Evolutionary conservation across 2,329 filamentous ascomycete genomes (phyloP).

Genomic region (Neopestalotiopsis sp.): DNA sequence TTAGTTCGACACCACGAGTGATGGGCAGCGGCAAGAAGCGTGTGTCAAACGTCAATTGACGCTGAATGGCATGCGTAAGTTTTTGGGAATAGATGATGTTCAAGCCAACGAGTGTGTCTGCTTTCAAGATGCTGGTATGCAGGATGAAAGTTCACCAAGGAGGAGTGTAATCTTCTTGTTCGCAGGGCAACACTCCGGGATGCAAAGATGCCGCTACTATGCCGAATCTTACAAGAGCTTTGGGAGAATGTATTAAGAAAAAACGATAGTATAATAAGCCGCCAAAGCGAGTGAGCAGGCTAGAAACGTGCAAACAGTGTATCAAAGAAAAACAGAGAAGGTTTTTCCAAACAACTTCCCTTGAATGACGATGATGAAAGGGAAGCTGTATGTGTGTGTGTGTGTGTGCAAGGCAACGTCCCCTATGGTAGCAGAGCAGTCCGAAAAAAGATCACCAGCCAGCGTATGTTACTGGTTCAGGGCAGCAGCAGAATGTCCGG

Average conservation of each 20-base stretch:
- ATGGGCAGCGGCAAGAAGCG: neutral
- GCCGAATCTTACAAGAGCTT: slow-evolving; percentile 18
- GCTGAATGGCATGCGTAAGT: neutral
- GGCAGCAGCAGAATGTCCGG: slow-evolving; percentile 17
- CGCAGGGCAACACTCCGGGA: slow-evolving; percentile 18
- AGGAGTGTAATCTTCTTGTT: slow-evolving; percentile 12
- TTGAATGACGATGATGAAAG: slow-evolving; percentile 11
- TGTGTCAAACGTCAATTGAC: neutral
- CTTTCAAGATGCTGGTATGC: slow-evolving; percentile 4
- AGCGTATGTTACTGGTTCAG: neutral
- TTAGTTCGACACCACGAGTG: neutral
- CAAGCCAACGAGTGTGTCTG: neutral
- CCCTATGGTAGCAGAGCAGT: slow-evolving; percentile 18
- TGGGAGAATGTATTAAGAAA: slow-evolving; percentile 32
- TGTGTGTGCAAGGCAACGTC: slow-evolving; percentile 1
- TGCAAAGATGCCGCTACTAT: slow-evolving; percentile 14
- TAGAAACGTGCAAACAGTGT: slow-evolving; percentile 15
- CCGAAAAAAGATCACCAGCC: slow-evolving; percentile 22
- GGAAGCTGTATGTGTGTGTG: neutral
- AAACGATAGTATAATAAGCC: slow-evolving; percentile 44
- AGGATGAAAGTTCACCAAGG: slow-evolving; percentile 9
- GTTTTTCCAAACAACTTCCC: slow-evolving; percentile 7
- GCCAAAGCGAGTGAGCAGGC: slow-evolving; percentile 65
- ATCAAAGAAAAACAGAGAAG: slow-evolving; percentile 25
- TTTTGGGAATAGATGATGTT: slow-evolving; percentile 3